Percentiles rank a stretch among this genome's conserved stretches.
Conservation (phyloP, 2,329 filamentous ascomycete genomes). For the Epichloe uncinata region DNA sequence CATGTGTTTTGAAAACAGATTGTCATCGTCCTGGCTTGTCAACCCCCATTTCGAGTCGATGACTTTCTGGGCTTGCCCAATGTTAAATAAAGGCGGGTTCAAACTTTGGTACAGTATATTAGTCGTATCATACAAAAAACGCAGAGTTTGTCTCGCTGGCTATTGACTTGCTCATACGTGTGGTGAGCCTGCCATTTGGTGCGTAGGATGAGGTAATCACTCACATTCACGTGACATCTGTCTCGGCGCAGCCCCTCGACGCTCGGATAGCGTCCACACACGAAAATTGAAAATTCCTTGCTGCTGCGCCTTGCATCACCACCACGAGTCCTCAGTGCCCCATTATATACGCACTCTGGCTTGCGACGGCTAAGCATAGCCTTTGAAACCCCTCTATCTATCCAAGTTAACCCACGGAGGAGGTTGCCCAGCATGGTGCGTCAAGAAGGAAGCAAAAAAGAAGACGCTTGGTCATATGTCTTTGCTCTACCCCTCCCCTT, state of each 20-base stretch:
- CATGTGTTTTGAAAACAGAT: neutral
- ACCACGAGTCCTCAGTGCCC: slow-evolving; percentile 25
- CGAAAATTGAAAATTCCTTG: slow-evolving; percentile 32
- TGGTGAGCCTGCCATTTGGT: neutral
- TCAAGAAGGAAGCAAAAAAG: slow-evolving; percentile 5
- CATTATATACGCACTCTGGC: slow-evolving; percentile 22
- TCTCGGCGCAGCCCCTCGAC: slow-evolving; percentile 24
- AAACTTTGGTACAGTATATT: too few species aligned
- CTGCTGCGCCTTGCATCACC: slow-evolving; percentile 21
- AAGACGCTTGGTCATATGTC: slow-evolving; percentile 9
- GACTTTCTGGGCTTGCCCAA: too few species aligned
- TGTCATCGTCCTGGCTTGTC: too few species aligned
- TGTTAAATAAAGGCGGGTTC: too few species aligned
- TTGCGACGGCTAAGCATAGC: slow-evolving; percentile 25
- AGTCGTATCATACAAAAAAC: too few species aligned
- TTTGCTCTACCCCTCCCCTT: slow-evolving; percentile 16
- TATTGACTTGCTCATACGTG: neutral
- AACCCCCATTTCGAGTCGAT: too few species aligned
- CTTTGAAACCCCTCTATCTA: slow-evolving; percentile 24
- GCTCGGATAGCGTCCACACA: slow-evolving; percentile 32
- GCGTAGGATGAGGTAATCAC: slow-evolving; percentile 15
- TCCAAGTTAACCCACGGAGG: slow-evolving; percentile 28
- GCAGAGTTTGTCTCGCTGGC: too few species aligned
- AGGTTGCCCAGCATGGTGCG: slow-evolving; percentile 40
- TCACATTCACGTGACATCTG: slow-evolving; percentile 20